Base-by-base conservation (phyloP, 208 protist species). In the Wallacemonas sp. region DNA sequence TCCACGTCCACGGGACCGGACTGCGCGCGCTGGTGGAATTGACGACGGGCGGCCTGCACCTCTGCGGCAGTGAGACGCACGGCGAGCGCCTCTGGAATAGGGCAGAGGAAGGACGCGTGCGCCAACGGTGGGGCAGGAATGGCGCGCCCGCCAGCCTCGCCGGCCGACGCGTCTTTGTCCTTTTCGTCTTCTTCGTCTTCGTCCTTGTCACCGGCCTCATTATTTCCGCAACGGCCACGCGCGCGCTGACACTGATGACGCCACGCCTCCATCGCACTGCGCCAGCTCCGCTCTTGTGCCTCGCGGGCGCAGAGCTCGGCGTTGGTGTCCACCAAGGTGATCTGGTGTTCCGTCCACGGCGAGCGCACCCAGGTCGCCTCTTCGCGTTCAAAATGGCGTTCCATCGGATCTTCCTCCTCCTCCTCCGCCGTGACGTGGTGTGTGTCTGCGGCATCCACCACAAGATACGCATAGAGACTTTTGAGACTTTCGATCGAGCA, bases 291-390 rank as follows among this genome's bases (percentile, higher is more conserved):
- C 65, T 85, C 82, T 5, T 68, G 44, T 0, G 62, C 69, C 12
- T 78, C 57, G 0, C 74, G 25, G 10, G 25, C 45, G 23, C 64
- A 71, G 72, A 88, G 76, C 52, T 77, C 74, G 12, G 50, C 59
- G 64, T 87, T 82, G 0, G 82, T 87, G 28, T 87, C 74, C 22
- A 73, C 72, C 1, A 82, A n/a, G 16, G 50, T 67, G 3, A 59
- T 23, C 7, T 23, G n/a, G 16, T 59, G 52, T 7, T 22, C 31
- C 12, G n/a, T 7, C 52, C 52, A 59, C 52, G 52, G 52, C 31
- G 52, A 59, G 25, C 31, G 52, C 20, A 59, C 52, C 52, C 52
- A 59, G 31, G 11, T 29, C 31, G 52, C 52, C 22, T 59, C 52
- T 39, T 59, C 31, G 31, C 48, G 2, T 23, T 55, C 48, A 32